These are phyloP conservation scores for Flaveria linearis DNA, from an alignment of 129 eudicot genomes.

Conservation along the genomic window DNA sequence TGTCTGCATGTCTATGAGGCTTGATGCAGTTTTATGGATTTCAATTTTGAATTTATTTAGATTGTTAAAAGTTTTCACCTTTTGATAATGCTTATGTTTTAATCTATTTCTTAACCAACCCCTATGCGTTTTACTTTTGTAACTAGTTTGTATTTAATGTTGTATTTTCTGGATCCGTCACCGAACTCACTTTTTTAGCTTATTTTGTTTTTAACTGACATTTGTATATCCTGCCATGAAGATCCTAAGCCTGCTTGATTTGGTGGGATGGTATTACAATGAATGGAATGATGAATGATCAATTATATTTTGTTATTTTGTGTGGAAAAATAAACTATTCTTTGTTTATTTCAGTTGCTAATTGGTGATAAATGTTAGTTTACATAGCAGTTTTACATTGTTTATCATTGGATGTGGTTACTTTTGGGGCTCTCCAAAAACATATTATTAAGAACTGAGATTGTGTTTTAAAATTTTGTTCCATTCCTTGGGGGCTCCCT, in stretches of 20 bases:
- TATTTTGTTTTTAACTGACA: not conserved
- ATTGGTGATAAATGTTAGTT: not conserved
- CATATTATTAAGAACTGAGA: too few species aligned
- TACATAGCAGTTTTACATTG: not conserved
- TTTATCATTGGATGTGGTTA: too few species aligned
- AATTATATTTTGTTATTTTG: too few species aligned
- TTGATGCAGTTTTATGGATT: slow-evolving; percentile 27
- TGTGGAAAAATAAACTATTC: too few species aligned
- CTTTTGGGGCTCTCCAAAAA: too few species aligned
- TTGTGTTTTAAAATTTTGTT: too few species aligned
- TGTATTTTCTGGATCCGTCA: not conserved
- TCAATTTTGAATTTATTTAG: slow-evolving; percentile 23
- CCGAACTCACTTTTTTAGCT: not conserved
- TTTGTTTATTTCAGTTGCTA: too few species aligned
- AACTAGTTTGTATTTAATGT: not conserved
- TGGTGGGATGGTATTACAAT: not conserved
- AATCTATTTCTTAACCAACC: not conserved
- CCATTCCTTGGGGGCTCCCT: too few species aligned
- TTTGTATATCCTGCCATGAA: not conserved
- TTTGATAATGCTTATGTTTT: slow-evolving; percentile 9
- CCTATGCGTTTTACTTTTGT: not conserved
- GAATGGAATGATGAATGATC: too few species aligned
- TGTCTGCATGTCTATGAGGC: slow-evolving; percentile 12
- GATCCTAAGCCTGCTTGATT: not conserved
- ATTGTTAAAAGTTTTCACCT: slow-evolving; percentile 14